Evolutionary conservation across 352 stramenopile species (phyloP).

Genomic region (Paralagenidium karlingii): DNA sequence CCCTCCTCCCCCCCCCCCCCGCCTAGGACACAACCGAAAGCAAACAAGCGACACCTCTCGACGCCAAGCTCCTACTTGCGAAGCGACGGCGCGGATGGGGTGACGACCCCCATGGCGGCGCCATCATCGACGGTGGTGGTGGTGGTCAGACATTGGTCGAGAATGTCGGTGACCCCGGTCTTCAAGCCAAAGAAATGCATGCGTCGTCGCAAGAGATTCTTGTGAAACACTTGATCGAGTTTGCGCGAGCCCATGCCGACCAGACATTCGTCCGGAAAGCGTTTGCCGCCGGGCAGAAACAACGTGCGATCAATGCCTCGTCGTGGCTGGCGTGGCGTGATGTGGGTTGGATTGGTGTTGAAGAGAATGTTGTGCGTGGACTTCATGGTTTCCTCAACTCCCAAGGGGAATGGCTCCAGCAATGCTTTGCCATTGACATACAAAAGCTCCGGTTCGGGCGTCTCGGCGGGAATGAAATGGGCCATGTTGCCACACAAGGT

Average conservation of each 20-base stretch:
- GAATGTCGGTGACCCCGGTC: slow-evolving; percentile 7
- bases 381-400: slow-evolving; percentile 13
- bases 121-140: not conserved
- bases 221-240: slow-evolving; percentile 6
- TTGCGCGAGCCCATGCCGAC: slow-evolving; percentile 4
- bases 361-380: slow-evolving; percentile 10
- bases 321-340: slow-evolving; percentile 1
- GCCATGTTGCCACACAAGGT: slow-evolving; percentile 29
- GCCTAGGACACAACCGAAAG: too few relatives aligned
- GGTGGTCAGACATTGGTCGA: slow-evolving; percentile 6
- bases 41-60: too few relatives aligned
- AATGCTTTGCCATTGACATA: slow-evolving; percentile 48
- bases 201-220: slow-evolving; percentile 11
- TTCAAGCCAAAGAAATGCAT: slow-evolving; percentile 13
- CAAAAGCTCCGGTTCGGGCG: slow-evolving; percentile 17
- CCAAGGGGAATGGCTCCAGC: slow-evolving; percentile 26
- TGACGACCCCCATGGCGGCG: too few relatives aligned
- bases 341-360: slow-evolving; percentile 1
- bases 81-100: too few relatives aligned
- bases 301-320: not conserved
- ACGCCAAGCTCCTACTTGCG: too few relatives aligned
- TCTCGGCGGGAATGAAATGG: slow-evolving; percentile 16
- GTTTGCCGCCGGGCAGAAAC: slow-evolving; percentile 3
- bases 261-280: slow-evolving; percentile 2
- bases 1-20: too few relatives aligned